These are phyloP conservation scores for Arctium minus DNA, from an alignment of 129 eudicot species.

Conservation along the genomic window DNA sequence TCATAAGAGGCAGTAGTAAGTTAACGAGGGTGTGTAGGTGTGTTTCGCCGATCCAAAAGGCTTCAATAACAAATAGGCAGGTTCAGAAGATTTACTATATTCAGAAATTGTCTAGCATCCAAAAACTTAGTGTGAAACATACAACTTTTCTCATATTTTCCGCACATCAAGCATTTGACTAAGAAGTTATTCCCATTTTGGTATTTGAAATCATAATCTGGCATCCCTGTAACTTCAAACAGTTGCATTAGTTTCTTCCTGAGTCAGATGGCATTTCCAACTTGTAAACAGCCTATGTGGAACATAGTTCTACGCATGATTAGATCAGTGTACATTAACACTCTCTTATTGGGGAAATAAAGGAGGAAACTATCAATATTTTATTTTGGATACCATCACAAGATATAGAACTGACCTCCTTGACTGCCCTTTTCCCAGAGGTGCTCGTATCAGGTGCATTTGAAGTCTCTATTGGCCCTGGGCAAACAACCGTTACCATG, in stretches of 20 bases:
- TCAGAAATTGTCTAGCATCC: not conserved
- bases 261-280: not conserved
- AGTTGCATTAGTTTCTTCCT: not conserved
- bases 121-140: not conserved
- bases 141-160: not conserved
- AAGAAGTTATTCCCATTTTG: not conserved
- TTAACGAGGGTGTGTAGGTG: not conserved
- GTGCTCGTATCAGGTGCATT: slow-evolving; percentile 49
- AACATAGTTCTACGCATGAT: not conserved
- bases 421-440: slow-evolving; percentile 33
- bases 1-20: not conserved
- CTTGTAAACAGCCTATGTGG: not conserved
- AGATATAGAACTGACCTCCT: slow-evolving; percentile 49
- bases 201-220: not conserved
- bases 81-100: not conserved
- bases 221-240: not conserved
- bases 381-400: not conserved
- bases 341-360: not conserved
- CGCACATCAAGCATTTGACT: not conserved
- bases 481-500: slow-evolving; percentile 91
- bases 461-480: slow-evolving; percentile 86
- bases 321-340: not conserved
- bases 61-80: not conserved
- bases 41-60: not conserved
- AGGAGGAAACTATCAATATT: not conserved